Conservation (phyloP, 192 early-diverging fungal genomes). For the Coemansia sp. region DNA sequence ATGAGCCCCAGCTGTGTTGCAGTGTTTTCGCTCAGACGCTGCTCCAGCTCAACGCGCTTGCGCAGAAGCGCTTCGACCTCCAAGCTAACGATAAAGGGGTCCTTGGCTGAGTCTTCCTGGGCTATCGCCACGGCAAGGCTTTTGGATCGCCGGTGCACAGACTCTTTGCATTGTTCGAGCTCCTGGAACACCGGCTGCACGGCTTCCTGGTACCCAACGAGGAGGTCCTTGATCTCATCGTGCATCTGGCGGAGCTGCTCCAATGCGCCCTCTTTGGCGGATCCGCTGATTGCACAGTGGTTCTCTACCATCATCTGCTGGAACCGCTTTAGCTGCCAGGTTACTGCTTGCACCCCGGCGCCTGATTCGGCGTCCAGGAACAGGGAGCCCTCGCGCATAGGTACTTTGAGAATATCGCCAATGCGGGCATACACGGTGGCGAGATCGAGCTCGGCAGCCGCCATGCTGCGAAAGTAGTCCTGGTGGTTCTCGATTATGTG, state of each 20-base stretch:
- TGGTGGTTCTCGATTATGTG: constrained; percentile 34
- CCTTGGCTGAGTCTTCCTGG: constrained; percentile 18
- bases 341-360: constrained; percentile 26
- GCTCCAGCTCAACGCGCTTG: constrained; percentile 28
- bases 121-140: constrained; percentile 17
- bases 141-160: constrained; percentile 10
- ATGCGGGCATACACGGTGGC: constrained; percentile 49
- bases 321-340: constrained; percentile 27
- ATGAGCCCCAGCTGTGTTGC: constrained; percentile 21
- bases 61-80: constrained; percentile 44
- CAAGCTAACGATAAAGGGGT: constrained; percentile 46
- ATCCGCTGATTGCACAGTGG: constrained; percentile 38
- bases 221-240: constrained; percentile 5
- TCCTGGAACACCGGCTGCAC: constrained; percentile 12
- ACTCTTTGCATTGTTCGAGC: constrained; percentile 18
- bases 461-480: constrained; percentile 47
- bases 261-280: constrained; percentile 17
- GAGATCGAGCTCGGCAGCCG: constrained; percentile 44
- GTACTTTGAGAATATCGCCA: constrained; percentile 43
- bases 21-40: constrained; percentile 5
- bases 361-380: constrained; percentile 10
- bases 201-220: constrained; percentile 13
- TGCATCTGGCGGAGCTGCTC: constrained; percentile 11
- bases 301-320: constrained; percentile 47
- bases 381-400: constrained; percentile 25